Evolutionary conservation across 2,329 filamentous ascomycete genomes (phyloP).

Genomic region (Exophiala lecanii-corni): DNA sequence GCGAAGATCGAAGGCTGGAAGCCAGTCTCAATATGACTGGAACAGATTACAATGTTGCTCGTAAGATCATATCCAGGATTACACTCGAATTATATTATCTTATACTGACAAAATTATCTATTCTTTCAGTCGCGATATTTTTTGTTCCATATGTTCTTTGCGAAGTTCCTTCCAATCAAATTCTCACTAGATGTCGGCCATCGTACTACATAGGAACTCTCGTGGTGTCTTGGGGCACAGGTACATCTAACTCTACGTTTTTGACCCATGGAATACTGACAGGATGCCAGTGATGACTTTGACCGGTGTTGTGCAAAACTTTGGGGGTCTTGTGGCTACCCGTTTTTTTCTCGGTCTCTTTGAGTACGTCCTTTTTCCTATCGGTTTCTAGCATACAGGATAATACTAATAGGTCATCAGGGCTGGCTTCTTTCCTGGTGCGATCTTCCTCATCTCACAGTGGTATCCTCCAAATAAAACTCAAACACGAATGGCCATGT

Average conservation of each 20-base stretch:
- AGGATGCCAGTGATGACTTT: constrained; percentile 4
- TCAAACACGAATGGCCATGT: constrained; percentile 22
- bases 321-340: constrained; percentile 31
- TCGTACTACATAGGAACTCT: constrained; percentile 27
- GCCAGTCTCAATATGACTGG: constrained; percentile 38
- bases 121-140: constrained; percentile 17
- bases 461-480: constrained; percentile 23
- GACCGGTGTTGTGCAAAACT: constrained; percentile 26
- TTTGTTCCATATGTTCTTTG: constrained; percentile 30
- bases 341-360: constrained; percentile 44
- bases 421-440: constrained; percentile 16
- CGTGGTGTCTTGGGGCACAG: constrained; percentile 26
- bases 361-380: background rate
- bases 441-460: constrained; percentile 15
- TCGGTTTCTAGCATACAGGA: too few species aligned
- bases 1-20: constrained; percentile 42
- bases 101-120: background rate
- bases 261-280: too few species aligned
- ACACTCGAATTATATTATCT: too few species aligned
- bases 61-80: too few species aligned
- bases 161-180: constrained; percentile 30
- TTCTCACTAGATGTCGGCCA: constrained; percentile 26
- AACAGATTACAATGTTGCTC: constrained; percentile 35
- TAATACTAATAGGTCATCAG: too few species aligned
- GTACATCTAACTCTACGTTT: too few species aligned